phyloP scores from a whole-genome alignment of 2,329 filamentous ascomycete genomes.

The Trichoderma atroviride region DNA sequence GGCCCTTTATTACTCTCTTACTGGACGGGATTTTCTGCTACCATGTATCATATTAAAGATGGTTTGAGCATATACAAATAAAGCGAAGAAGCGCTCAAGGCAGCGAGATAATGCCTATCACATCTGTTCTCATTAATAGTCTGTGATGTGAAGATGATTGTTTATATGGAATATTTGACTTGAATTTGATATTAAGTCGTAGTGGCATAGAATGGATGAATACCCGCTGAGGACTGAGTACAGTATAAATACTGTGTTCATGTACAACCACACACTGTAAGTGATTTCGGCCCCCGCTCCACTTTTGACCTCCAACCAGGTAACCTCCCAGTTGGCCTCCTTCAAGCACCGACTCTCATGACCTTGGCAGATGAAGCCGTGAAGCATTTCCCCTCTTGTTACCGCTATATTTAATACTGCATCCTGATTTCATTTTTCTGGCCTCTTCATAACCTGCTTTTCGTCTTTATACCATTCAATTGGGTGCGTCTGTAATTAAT shows the following conservation, averaged over 20 bases:
- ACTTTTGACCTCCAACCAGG: not conserved
- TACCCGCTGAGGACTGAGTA: not conserved
- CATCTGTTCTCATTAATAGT: not conserved
- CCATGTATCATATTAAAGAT: conserved; percentile 34
- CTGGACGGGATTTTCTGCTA: conserved; percentile 33
- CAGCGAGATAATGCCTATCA: conserved; percentile 23
- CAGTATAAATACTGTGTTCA: not conserved
- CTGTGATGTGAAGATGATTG: not conserved
- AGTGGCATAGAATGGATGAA: not conserved
- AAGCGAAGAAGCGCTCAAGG: conserved; percentile 8
- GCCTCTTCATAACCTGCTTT: not conserved
- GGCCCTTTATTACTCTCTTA: conserved; percentile 13
- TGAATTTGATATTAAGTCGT: not conserved
- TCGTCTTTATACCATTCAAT: not conserved
- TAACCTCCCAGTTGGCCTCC: not conserved
- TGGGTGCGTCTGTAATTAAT: not conserved
- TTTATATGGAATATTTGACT: not conserved
- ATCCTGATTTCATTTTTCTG: not conserved
- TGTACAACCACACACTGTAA: not conserved
- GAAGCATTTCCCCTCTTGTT: not conserved
- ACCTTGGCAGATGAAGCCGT: not conserved
- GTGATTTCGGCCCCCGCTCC: not conserved
- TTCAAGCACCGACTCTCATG: not conserved
- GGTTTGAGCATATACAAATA: conserved; percentile 10
- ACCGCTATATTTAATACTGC: not conserved